Evolutionary conservation across 257 asterid species (phyloP).

Genomic region (Plantago major): DNA sequence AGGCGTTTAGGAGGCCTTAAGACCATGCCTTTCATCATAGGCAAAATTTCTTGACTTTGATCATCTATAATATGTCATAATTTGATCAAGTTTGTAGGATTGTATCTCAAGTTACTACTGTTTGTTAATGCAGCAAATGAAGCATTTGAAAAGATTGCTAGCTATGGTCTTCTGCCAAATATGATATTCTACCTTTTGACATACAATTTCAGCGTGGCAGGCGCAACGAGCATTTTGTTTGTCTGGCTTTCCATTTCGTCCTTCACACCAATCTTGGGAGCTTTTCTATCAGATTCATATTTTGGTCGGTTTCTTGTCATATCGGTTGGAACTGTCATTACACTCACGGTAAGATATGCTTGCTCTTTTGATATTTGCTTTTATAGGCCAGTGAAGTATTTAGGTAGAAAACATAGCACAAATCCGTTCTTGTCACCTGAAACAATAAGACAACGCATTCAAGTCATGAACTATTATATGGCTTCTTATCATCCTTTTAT

Average conservation of each 20-base stretch:
- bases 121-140: constrained; percentile 48
- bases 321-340: constrained; percentile 35
- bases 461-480: not conserved
- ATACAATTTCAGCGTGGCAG: constrained; percentile 46
- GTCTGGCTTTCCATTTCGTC: constrained; percentile 59
- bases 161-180: constrained; percentile 52
- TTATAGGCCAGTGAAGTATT: no score
- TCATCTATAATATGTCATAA: not conserved
- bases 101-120: not conserved
- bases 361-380: no score
- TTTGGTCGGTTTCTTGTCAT: constrained; percentile 67
- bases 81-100: not conserved
- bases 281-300: constrained; percentile 72
- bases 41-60: constrained; percentile 17
- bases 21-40: constrained; percentile 75
- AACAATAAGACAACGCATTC: not conserved
- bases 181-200: constrained; percentile 50
- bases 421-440: not conserved
- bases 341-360: constrained; percentile 29
- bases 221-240: constrained; percentile 38
- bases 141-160: constrained; percentile 70
- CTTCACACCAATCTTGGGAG: constrained; percentile 73
- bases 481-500: not conserved
- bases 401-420: not conserved
- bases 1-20: constrained; percentile 48